phyloP scores from a whole-genome alignment of 768 basidiomycete genomes.

The Lenzites betulinus region DNA sequence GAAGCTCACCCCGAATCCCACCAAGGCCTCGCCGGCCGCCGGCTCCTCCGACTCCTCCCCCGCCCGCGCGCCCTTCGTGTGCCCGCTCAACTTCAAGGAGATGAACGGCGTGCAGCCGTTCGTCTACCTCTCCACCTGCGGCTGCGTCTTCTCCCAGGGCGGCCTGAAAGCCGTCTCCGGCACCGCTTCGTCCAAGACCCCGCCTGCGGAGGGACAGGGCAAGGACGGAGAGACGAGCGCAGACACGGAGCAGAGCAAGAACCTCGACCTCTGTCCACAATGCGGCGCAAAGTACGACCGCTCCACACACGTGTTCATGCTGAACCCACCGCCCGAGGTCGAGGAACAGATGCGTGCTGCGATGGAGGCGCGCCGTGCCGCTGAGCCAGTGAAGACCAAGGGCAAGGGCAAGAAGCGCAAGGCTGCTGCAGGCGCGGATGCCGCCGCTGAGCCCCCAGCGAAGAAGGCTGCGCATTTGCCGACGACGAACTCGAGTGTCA shows the following conservation, averaged over 20 bases:
- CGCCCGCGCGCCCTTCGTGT: constrained; percentile 76
- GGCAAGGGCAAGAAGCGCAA: constrained; percentile 65
- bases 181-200: constrained; percentile 33
- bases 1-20: constrained; percentile 74
- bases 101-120: constrained; percentile 93
- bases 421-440: constrained; percentile 27
- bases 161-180: constrained; percentile 69
- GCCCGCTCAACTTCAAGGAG: constrained; percentile 90
- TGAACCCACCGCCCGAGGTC: constrained; percentile 76
- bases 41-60: constrained; percentile 42
- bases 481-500: constrained; percentile 52
- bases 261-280: constrained; percentile 71
- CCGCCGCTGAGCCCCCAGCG: constrained; percentile 40
- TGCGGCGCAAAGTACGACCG: constrained; percentile 72
- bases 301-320: constrained; percentile 51
- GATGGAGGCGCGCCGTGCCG: constrained; percentile 60
- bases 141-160: constrained; percentile 88
- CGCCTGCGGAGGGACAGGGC: constrained; percentile 6
- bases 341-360: constrained; percentile 54
- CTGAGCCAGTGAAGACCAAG: constrained; percentile 54
- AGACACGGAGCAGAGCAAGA: constrained; percentile 29
- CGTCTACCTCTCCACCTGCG: constrained; percentile 82
- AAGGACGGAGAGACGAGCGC: constrained; percentile 33
- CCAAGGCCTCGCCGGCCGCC: constrained; percentile 32
- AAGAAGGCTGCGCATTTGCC: constrained; percentile 46